phyloP scores from a whole-genome alignment of 495 filamentous ascomycete species.

The Daldinia loculata region DNA sequence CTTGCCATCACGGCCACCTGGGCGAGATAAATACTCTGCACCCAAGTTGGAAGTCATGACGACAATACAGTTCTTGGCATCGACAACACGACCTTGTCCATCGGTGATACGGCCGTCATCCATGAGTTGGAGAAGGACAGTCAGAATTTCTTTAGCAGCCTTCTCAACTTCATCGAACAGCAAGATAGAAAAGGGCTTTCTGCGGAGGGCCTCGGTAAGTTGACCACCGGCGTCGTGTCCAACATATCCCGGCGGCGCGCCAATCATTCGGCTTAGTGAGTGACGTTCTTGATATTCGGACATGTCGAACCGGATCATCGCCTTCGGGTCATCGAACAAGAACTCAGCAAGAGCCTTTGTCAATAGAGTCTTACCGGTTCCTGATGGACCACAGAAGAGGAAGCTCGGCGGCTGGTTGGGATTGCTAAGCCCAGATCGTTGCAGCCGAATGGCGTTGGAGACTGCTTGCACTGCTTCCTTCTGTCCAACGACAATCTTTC shows the following conservation, averaged over 20 bases:
- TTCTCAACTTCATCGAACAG: constrained; percentile 99
- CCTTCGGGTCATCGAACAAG: constrained; percentile 95
- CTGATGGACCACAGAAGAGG: constrained; percentile 97
- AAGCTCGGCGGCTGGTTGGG: constrained; percentile 97
- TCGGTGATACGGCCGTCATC: constrained; percentile 99
- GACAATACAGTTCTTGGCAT: constrained; percentile 97
- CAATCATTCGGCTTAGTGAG: constrained; percentile 95
- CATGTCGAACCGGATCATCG: constrained; percentile 99
- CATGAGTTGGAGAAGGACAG: constrained; percentile 96
- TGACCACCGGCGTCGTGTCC: constrained; percentile 96
- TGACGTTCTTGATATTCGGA: constrained; percentile 99
- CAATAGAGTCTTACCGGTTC: constrained; percentile 96
- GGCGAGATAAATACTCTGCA: constrained; percentile 88
- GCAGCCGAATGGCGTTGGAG: constrained; percentile 93
- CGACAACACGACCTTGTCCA: constrained; percentile 91
- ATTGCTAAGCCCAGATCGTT: constrained; percentile 91
- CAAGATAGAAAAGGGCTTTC: constrained; percentile 95
- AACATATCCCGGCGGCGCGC: constrained; percentile 95
- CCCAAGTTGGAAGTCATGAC: constrained; percentile 99
- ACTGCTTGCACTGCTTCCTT: constrained; percentile 94
- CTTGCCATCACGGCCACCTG: constrained; percentile 76
- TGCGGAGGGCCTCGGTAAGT: constrained; percentile 90
- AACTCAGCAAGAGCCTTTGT: constrained; percentile 98
- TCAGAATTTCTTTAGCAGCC: constrained; percentile 96
- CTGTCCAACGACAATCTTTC: constrained; percentile 88